Evolutionary conservation across 1,139 yeast genomes (phyloP), one percentile per base, ranked within the genome.

Genomic region (Entelexis paramagnoliae): DNA sequence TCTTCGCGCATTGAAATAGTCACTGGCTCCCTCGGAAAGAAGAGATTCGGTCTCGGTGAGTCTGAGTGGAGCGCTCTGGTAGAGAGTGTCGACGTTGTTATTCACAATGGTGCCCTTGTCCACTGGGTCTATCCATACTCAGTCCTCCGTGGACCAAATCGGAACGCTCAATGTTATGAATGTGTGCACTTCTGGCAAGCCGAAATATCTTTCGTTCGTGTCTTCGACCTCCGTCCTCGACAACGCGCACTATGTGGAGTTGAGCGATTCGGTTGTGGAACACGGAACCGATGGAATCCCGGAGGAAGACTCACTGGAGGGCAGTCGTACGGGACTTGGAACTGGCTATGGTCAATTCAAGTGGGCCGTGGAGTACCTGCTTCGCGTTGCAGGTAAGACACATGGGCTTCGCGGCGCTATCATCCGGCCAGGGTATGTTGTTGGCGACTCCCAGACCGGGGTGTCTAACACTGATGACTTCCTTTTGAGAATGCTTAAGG

Each of bases 81-180:
- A 5, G 68, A 76, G 14, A 68, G 72, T 1, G 73, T 89, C 54
- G 98, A 93, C 66, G 82, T 83, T 6, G 80, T 91, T 50, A 78
- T 91, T 57, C 99, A 91, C 68, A 91, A 91, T 63, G 98, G 97
- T 71, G 99, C 98, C 4, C 74, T 89, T 57, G 99, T 91, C 41
- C 98, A 91, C 68, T 91, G 99, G 99, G 96, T 89, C 3, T 91
- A 85, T 66, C 98, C 97, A 43, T 91, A 91, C 68, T 72, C 83
- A 49, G 86, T 84, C 62, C 74, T 91, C 61, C 79, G 97, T 62
- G 96, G 87, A 57, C 94, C 98, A 38, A 93, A 91, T 89, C 56
- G 81, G 95, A 49, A 84, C 97, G 0, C 71, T 89, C 57, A 85
- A 89, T 62, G 88, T 88, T 13, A 72, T 93, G 77, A 81, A 81